phyloP scores from a whole-genome alignment of 2,329 filamentous ascomycete genomes.

The Kalmusia sp. region DNA sequence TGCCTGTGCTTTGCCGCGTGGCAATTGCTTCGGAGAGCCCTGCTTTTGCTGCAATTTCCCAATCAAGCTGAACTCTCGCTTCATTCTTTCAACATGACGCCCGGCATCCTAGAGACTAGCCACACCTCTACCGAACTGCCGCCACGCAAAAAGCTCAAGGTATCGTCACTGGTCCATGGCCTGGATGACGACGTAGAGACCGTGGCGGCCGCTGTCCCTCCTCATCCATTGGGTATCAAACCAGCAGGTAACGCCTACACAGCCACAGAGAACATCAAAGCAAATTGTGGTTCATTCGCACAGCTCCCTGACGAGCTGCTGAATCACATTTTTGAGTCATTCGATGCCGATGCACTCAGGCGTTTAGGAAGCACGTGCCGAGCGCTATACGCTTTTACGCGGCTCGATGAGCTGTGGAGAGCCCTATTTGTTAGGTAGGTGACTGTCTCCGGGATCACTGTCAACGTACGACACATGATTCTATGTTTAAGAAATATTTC shows the following conservation, averaged over 20 bases:
- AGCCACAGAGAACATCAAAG: constrained; percentile 70
- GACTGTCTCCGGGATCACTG: constrained; percentile 12
- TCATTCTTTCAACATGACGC: constrained; percentile 34
- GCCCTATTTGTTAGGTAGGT: constrained; percentile 82
- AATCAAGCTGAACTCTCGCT: constrained; percentile 13
- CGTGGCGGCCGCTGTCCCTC: constrained; percentile 67
- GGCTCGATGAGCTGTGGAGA: constrained; percentile 90
- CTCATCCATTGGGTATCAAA: constrained; percentile 83
- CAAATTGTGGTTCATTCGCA: constrained; percentile 69
- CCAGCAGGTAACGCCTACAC: constrained; percentile 85
- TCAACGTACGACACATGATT: not conserved
- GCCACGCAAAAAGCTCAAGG: constrained; percentile 45
- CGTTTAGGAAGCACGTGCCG: constrained; percentile 79
- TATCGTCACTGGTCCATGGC: constrained; percentile 26
- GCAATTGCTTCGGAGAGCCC: constrained; percentile 7
- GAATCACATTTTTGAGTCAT: constrained; percentile 74
- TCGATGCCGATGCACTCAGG: constrained; percentile 70
- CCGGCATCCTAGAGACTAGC: constrained; percentile 37
- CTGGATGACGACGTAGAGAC: constrained; percentile 34
- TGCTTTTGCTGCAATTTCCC: constrained; percentile 11
- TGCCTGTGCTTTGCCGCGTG: constrained; percentile 9
- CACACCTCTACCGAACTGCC: constrained; percentile 36
- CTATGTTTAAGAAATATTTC: not conserved
- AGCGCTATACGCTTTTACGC: constrained; percentile 84
- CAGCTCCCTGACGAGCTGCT: constrained; percentile 82